Conservation (phyloP, 345 rosid genomes). For the Dovyalis caffra region DNA sequence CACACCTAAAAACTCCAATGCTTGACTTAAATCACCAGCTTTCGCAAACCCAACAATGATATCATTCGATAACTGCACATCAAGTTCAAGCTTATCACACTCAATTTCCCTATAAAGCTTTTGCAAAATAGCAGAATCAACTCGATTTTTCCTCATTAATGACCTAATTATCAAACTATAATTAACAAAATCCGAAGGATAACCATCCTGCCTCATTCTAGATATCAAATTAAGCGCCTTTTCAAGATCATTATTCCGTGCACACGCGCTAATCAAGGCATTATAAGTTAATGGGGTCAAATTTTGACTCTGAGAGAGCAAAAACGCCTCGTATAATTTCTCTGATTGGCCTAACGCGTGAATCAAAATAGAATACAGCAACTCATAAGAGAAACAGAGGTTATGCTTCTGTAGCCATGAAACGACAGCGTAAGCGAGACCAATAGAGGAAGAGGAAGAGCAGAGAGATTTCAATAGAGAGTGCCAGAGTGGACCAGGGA, state of each 20-base stretch:
- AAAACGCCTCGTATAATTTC: conserved; percentile 91
- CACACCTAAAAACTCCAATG: conserved; percentile 63
- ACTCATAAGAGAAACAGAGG: conserved; percentile 93
- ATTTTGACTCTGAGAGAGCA: conserved; percentile 69
- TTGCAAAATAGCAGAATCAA: conserved; percentile 61
- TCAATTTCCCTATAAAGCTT: conserved; percentile 69
- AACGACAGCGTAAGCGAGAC: conserved; percentile 75
- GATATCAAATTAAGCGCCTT: conserved; percentile 83
- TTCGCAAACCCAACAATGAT: conserved; percentile 80
- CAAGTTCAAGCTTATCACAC: conserved; percentile 70
- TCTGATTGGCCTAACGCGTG: conserved; percentile 95
- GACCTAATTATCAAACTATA: conserved; percentile 82
- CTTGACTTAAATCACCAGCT: conserved; percentile 66
- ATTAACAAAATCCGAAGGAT: conserved; percentile 78
- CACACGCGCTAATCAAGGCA: conserved; percentile 86
- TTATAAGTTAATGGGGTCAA: conserved; percentile 89
- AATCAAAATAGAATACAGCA: conserved; percentile 84
- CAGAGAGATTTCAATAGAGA: conserved; percentile 65
- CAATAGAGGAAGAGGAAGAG: conserved; percentile 50
- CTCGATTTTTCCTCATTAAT: conserved; percentile 58
- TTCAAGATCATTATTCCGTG: conserved; percentile 76
- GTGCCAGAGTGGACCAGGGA: conserved; percentile 93
- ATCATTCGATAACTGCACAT: conserved; percentile 76
- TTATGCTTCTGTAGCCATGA: conserved; percentile 86
- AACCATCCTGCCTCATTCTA: conserved; percentile 84